Conservation (phyloP, 495 filamentous ascomycete genomes). For the Hypoxylon cercidicola region DNA sequence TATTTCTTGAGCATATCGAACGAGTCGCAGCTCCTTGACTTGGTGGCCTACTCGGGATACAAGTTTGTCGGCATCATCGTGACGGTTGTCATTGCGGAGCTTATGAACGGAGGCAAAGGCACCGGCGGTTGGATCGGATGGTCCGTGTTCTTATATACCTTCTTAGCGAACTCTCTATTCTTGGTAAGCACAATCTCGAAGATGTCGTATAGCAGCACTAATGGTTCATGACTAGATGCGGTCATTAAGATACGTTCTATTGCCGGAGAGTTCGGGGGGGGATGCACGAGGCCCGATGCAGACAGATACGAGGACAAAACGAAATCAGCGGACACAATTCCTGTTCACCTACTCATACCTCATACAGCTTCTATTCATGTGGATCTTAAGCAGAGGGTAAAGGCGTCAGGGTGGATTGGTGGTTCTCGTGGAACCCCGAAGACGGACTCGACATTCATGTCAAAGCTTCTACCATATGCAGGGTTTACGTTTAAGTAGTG, state of each 20-base stretch:
- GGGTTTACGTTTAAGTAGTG: neutral
- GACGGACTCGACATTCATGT: neutral
- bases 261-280: conserved; percentile 81
- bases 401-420: neutral
- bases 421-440: conserved; percentile 5
- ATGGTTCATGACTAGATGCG: conserved; percentile 72
- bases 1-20: conserved; percentile 94
- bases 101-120: conserved; percentile 77
- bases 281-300: conserved; percentile 73
- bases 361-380: conserved; percentile 94
- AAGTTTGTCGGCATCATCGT: conserved; percentile 98
- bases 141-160: conserved; percentile 89
- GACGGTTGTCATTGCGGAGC: conserved; percentile 80
- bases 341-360: conserved; percentile 94
- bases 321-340: conserved; percentile 92
- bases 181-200: conserved; percentile 66
- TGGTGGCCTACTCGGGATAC: conserved; percentile 96
- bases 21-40: conserved; percentile 83
- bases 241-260: conserved; percentile 92
- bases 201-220: neutral
- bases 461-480: conserved; percentile 6
- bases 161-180: conserved; percentile 94
- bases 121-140: conserved; percentile 90
- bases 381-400: conserved; percentile 73
- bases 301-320: conserved; percentile 78